Base-by-base conservation (phyloP, 2,329 filamentous ascomycete genomes). In the Epichloe bromicola region DNA sequence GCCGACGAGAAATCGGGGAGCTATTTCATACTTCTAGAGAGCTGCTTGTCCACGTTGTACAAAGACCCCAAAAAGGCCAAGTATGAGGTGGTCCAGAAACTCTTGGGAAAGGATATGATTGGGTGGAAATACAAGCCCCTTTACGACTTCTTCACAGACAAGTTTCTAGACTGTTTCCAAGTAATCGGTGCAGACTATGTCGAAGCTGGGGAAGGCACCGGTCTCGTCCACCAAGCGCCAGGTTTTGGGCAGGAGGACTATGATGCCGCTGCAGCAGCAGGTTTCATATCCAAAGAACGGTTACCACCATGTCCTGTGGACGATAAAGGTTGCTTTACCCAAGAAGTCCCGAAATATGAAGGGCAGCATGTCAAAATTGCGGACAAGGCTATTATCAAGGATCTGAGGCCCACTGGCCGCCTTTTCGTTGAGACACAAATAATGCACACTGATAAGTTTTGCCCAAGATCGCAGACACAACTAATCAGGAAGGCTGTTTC, bases 221-320 rank as follows among this genome's bases (percentile, higher is more conserved):
- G 85, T 63, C 77, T 88, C 51, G 85, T 88, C 26, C 85, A 88
- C 62, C 84, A 87, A 64, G 73, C 85, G 5, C 85, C 85, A 8
- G 83, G 83, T 1, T 88, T 85, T 60, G 85, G 85, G 74, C 82
- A 87, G 66, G 85, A 88, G 58, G 85, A 88, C 79, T 88, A 86
- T 68, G 76, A 78, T 57, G 75, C 85, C 52, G 80, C 79, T 5
- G 68, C 82, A 61, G 75, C 82, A 50, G 69, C 75, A 43, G 84
- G 83, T 40, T 72, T 87, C 54, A 82, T 88, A 62, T 78, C 63
- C 51, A 77, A 81, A 47, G 73, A 74, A 40, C 75, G 82, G 46
- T 68, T 75, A 46, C 82, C 85, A 10, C 84, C 84, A 5, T 86
- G 86, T 60, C 85, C 85, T 7, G 81, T 88, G 20, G 80, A 86